Evolutionary conservation across 2,329 filamentous ascomycete species (phyloP).

Genomic region (Blastomyces parvus): DNA sequence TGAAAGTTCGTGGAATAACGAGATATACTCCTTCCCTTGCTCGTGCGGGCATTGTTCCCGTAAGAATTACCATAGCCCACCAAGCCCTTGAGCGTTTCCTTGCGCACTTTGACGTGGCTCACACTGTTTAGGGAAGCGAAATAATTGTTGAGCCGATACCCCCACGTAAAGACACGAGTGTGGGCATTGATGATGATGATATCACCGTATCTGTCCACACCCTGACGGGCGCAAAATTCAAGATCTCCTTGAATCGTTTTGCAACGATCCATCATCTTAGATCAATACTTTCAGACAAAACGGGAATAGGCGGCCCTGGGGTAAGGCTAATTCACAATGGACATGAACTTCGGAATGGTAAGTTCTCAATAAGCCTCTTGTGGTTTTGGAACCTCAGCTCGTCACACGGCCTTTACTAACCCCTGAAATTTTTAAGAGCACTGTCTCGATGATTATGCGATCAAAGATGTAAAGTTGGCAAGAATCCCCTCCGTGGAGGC

Average conservation of each 20-base stretch:
- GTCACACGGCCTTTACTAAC: background rate
- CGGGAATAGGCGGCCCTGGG: conserved; percentile 5
- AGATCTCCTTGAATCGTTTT: background rate
- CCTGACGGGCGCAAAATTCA: conserved; percentile 13
- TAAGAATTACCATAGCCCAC: background rate
- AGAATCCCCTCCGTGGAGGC: background rate
- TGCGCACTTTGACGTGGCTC: background rate
- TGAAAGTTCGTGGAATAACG: background rate
- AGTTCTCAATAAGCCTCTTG: background rate
- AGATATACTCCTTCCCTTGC: background rate
- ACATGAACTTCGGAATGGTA: conserved; percentile 1
- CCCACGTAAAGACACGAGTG: background rate
- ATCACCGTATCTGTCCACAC: conserved; percentile 9
- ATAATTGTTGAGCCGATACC: background rate
- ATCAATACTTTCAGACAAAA: conserved; percentile 3
- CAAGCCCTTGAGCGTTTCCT: background rate
- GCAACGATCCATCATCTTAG: conserved; percentile 8
- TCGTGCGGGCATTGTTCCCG: background rate
- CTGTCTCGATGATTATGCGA: background rate
- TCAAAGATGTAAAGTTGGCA: background rate
- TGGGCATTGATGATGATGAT: background rate
- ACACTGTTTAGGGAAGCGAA: background rate
- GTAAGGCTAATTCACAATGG: conserved; percentile 2
- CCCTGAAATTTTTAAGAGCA: background rate
- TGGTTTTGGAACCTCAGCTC: background rate